A percentile compares a stretch with the other conserved stretches of the same genome.
Evolutionary conservation across 2,329 filamentous ascomycete species (phyloP).

Genomic region (Ophiostoma pallidulum): DNA sequence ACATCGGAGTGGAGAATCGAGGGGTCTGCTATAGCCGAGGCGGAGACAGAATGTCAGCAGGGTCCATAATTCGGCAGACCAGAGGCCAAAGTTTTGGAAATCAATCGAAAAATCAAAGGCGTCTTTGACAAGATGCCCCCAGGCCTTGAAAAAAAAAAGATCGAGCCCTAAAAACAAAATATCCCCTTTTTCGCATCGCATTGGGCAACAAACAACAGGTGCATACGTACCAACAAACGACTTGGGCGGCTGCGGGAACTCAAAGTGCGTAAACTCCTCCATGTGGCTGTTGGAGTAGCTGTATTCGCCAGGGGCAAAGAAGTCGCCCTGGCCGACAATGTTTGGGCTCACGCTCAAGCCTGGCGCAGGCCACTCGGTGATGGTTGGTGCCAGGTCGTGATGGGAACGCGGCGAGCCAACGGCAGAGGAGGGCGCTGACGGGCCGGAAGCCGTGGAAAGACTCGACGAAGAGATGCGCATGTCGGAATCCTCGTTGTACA

Average conservation of each 20-base stretch:
- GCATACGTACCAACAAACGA: slow-evolving; percentile 45
- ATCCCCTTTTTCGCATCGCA: too few species aligned
- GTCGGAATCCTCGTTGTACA: slow-evolving; percentile 43
- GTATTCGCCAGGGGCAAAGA: slow-evolving; percentile 47
- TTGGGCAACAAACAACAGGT: too few species aligned
- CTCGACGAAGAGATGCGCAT: slow-evolving; percentile 44
- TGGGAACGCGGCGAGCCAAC: slow-evolving; percentile 58
- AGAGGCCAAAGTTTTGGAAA: too few species aligned
- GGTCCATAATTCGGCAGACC: neutral
- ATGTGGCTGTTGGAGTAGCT: slow-evolving; percentile 39
- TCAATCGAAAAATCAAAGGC: too few species aligned
- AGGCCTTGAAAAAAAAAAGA: slow-evolving; percentile 17
- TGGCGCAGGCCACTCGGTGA: slow-evolving; percentile 48
- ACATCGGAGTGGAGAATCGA: slow-evolving; percentile 49
- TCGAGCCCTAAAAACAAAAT: slow-evolving; percentile 22
- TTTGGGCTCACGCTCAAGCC: slow-evolving; percentile 51
- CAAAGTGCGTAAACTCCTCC: slow-evolving; percentile 41
- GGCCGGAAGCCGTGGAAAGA: slow-evolving; percentile 51
- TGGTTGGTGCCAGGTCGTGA: slow-evolving; percentile 45
- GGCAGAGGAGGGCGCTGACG: slow-evolving; percentile 56
- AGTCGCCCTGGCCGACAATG: slow-evolving; percentile 51
- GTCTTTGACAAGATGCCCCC: too few species aligned
- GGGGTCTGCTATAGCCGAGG: slow-evolving; percentile 35
- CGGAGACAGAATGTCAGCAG: slow-evolving; percentile 41
- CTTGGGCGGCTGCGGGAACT: slow-evolving; percentile 39